Evolutionary conservation across 2,329 filamentous ascomycete species (phyloP).

Genomic region (Paecilomyces sp.): DNA sequence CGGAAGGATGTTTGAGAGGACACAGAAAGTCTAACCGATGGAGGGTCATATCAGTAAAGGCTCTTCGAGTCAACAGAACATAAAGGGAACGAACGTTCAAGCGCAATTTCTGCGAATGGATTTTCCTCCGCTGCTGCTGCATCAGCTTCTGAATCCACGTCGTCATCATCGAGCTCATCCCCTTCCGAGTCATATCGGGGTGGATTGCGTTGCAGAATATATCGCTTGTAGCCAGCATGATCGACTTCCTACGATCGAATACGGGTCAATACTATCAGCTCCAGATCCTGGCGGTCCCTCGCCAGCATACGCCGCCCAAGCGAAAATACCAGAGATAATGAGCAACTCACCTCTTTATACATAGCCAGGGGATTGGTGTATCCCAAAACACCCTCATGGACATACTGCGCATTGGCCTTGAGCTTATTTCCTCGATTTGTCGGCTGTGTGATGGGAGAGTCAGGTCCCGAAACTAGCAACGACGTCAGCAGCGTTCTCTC

Average conservation of each 20-base stretch:
- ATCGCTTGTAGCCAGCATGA: constrained; percentile 55
- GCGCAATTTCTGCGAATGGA: constrained; percentile 51
- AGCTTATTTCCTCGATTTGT: constrained; percentile 58
- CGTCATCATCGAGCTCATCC: constrained; percentile 52
- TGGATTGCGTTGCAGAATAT: constrained; percentile 54
- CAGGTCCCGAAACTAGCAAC: constrained; percentile 33
- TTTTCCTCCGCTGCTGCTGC: constrained; percentile 54
- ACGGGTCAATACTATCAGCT: not conserved
- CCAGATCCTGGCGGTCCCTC: constrained; percentile 4
- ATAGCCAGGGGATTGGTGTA: constrained; percentile 43
- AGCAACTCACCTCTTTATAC: constrained; percentile 47
- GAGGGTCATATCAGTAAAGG: constrained; percentile 6
- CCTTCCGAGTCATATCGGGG: constrained; percentile 57
- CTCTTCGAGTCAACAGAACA: not conserved
- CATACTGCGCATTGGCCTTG: constrained; percentile 49
- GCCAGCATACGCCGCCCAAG: not conserved
- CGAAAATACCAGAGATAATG: constrained; percentile 4
- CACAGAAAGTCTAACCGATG: constrained; percentile 46
- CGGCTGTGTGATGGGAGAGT: constrained; percentile 47
- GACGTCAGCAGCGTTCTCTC: not conserved
- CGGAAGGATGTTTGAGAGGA: constrained; percentile 56
- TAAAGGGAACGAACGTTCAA: constrained; percentile 44
- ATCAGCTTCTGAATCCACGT: constrained; percentile 52
- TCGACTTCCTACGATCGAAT: constrained; percentile 44
- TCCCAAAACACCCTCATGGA: constrained; percentile 50